phyloP scores from a whole-genome alignment of 75 land plant genomes.

The Pinus tabuliformis region DNA sequence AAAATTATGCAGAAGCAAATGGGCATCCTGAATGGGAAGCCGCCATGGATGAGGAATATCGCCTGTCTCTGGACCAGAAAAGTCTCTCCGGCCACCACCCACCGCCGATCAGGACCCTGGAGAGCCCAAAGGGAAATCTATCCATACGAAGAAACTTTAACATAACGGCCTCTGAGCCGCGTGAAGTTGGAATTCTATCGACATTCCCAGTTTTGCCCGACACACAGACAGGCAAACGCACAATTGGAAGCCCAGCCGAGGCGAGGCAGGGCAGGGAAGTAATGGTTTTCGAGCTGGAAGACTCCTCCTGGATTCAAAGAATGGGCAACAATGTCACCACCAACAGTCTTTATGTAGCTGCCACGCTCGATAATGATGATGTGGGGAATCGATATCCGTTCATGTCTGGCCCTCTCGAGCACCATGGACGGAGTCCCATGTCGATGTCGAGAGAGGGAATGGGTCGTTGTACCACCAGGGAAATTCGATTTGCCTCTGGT shows the following conservation, averaged over 20 bases:
- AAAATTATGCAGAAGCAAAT: too few species aligned
- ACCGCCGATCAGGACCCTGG: too few species aligned
- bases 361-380: conserved; percentile 33
- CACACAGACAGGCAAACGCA: conserved; percentile 15
- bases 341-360: too few species aligned
- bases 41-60: too few species aligned
- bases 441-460: conserved; percentile 9
- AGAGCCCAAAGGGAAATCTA: not conserved
- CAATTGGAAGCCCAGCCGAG: conserved; percentile 1
- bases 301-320: conserved; percentile 2
- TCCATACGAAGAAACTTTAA: not conserved
- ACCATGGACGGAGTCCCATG: not conserved
- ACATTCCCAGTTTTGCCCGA: conserved; percentile 34
- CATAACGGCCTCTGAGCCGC: not conserved
- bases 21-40: too few species aligned
- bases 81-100: too few species aligned
- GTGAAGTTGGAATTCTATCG: conserved; percentile 8
- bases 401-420: conserved; percentile 9
- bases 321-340: conserved; percentile 10
- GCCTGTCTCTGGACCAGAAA: too few species aligned
- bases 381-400: conserved; percentile 25
- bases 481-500: conserved; percentile 23
- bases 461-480: conserved; percentile 16
- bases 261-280: conserved; percentile 15
- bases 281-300: conserved; percentile 6